Evolutionary conservation across 1,139 yeast species (phyloP).

Genomic region (Trichomonascaceae sp.): DNA sequence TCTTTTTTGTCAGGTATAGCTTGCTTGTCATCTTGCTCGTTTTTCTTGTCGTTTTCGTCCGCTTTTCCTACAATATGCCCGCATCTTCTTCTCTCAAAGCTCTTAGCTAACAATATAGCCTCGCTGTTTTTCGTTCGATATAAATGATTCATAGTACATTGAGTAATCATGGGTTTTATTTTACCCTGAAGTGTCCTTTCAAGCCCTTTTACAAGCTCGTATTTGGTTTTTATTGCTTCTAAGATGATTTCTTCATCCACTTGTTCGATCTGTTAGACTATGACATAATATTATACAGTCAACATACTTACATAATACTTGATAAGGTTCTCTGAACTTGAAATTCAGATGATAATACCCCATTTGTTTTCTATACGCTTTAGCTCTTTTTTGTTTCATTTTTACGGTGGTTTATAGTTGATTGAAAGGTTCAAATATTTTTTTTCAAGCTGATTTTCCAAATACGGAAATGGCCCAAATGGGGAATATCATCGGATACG

Average conservation of each 20-base stretch:
- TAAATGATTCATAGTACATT: conserved; percentile 85
- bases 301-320: conserved; percentile 40
- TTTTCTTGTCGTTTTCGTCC: conserved; percentile 5
- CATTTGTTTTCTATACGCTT: conserved; percentile 89
- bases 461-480: background rate
- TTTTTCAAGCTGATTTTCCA: background rate
- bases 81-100: conserved; percentile 73
- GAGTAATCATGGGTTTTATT: conserved; percentile 90
- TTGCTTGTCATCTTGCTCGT: conserved; percentile 10
- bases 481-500: background rate
- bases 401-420: conserved; percentile 11
- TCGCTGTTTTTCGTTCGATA: conserved; percentile 64
- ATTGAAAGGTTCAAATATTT: background rate
- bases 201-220: conserved; percentile 71
- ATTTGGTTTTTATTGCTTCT: conserved; percentile 59
- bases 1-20: conserved; percentile 4
- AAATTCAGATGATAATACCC: conserved; percentile 75
- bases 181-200: conserved; percentile 78
- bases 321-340: conserved; percentile 92
- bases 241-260: conserved; percentile 75
- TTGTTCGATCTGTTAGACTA: conserved; percentile 23
- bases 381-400: conserved; percentile 96
- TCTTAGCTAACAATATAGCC: conserved; percentile 74
- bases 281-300: too few relatives aligned
- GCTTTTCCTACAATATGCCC: conserved; percentile 32